Evolutionary conservation across 192 early-diverging fungal species (phyloP), one percentile per base, ranked within the genome.

Genomic region (Martensiomyces pterosporus): DNA sequence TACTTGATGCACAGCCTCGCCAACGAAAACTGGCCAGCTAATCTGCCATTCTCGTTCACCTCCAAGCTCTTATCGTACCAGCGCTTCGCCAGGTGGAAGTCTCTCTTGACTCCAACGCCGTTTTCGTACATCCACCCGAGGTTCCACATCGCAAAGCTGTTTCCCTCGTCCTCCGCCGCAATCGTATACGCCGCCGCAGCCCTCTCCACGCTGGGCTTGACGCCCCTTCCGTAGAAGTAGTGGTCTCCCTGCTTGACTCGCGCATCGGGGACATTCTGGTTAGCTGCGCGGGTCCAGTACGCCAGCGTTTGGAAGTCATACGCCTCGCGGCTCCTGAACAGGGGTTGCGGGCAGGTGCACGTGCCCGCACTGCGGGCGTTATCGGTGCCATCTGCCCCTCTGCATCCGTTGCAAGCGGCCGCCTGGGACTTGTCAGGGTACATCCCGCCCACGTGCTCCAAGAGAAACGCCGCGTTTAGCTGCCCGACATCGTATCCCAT

Each of bases 121-220:
- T 86, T 81, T 60, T 98, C 94, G 63, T 94, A 78, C 91, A 98
- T 95, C 83, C 85, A 96, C 3, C 90, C 96, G 1, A 98, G 72
- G 53, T 92, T 97, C 85, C 86, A 98, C 90, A 96, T 93, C 2
- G 93, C 96, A 56, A 96, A 64, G 5, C 87, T 68, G 43, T 82
- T 89, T 6, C 50, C 55, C 24, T 92, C 86, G 16, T 50, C 52
- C 22, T 93, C 85, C 1, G 92, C 89, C 9, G 93, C 90, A 1
- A 90, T 72, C 14, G 78, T 75, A 66, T 98, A 98, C 27, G 90
- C 88, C 5, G 85, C 65, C 0, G 84, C 87, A 0, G 96, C 96
- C 43, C 76, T 80, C 36, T 82, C 81, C 27, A 75, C 80, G 61
- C 88, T 84, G 2, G 68, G 75, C 16, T 55, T 44, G 9, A 77